Base-by-base conservation (phyloP, 2,329 filamentous ascomycete genomes). In the Rutstroemia sydowiana region DNA sequence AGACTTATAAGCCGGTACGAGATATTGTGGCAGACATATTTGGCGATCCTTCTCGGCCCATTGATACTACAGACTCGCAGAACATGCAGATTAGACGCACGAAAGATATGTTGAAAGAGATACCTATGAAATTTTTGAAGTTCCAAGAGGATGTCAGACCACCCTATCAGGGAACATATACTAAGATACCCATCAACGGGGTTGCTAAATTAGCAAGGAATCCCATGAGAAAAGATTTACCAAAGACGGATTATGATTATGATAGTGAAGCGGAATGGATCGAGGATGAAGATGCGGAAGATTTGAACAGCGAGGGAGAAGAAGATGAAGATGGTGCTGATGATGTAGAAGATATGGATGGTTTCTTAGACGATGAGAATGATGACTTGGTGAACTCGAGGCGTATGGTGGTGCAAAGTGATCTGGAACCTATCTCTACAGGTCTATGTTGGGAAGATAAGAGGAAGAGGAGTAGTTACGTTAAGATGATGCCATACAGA, bases 191-290 rank as follows among this genome's bases (percentile, higher is more conserved):
- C 45, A 68, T 69, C 40, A 74, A 32, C 67, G 68, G 58, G 28
- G 73, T 83, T 55, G 63, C 64, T 3, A 72, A 68, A 43, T 66
- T 82, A 6, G 77, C 79, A 54, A 66, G 79, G 62, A 70, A 80
- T 65, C 73, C 87, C 55, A 59, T 74, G 62, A 66, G 72, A 59
- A 67, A 76, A 66, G 55, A 69, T n/a, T 70, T 89, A 1, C 69
- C 72, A 11, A 78, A 83, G 5, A 75, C 87, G 3, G 76, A 88
- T 60, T 95, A 95, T 65, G 87, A 90, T 57, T 90, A 92, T 64
- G 88, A 93, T 63, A 92, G 87, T 3, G 88, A 95, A 66, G 87
- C 81, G 5, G 88, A 93, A 65, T 95, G 88, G 88, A 76, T 82
- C 44, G 85, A 90, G 63, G 77, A 78, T 58, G 87, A 89, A 36